These are phyloP conservation scores for Basidiobolus meristosporus DNA, from an alignment of 371 early-diverging fungal genomes.

Conservation along the genomic window DNA sequence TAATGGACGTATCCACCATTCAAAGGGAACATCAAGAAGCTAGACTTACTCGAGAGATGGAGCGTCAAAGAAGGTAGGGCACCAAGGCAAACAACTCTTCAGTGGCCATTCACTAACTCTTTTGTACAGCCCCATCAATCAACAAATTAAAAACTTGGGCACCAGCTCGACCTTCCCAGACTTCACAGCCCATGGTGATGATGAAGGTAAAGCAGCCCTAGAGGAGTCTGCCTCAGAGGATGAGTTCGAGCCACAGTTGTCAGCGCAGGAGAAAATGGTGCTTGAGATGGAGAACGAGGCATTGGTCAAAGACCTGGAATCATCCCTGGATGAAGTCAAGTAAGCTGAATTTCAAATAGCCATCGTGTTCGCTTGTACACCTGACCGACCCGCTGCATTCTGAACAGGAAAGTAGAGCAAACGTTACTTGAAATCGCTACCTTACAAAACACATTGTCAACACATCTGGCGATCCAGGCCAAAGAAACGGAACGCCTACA, in stretches of 20 bases:
- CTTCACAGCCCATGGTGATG: too few species aligned
- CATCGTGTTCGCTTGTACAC: not conserved
- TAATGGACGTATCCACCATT: slow-evolving; percentile 22
- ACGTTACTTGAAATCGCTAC: slow-evolving; percentile 46
- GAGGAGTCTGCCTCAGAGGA: too few species aligned
- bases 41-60: slow-evolving; percentile 20
- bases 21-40: slow-evolving; percentile 31
- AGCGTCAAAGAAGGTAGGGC: slow-evolving; percentile 23
- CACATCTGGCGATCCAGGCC: slow-evolving; percentile 40
- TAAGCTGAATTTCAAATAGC: slow-evolving; percentile 1
- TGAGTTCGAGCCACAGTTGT: too few species aligned
- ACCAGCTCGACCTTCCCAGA: too few species aligned
- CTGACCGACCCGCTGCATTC: not conserved
- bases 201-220: too few species aligned
- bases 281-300: slow-evolving; percentile 33
- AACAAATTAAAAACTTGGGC: too few species aligned
- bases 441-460: slow-evolving; percentile 33
- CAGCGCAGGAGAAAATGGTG: slow-evolving; percentile 31
- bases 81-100: too few species aligned
- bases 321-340: slow-evolving; percentile 30
- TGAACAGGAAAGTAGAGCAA: slow-evolving; percentile 28
- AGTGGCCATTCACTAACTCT: too few species aligned
- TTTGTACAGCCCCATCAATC: too few species aligned
- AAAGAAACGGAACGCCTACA: slow-evolving; percentile 43
- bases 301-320: slow-evolving; percentile 34